Evolutionary conservation across 2,329 filamentous ascomycete genomes (phyloP).

Genomic region (Coleophoma eucalyptorum): DNA sequence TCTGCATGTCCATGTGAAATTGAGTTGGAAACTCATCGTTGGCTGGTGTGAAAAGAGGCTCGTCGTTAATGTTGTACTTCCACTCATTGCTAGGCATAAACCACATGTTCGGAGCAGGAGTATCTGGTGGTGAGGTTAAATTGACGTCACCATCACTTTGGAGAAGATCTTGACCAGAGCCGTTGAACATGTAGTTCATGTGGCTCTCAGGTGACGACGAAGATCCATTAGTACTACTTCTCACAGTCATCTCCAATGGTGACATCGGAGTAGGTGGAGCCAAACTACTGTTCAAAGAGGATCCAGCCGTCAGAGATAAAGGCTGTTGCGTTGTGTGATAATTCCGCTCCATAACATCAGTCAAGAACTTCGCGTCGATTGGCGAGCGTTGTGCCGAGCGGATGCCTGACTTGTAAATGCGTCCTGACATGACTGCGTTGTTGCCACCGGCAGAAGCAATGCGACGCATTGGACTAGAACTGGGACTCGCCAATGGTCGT

Average conservation of each 20-base stretch:
- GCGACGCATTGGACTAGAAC: slow-evolving; percentile 24
- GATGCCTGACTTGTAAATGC: slow-evolving; percentile 23
- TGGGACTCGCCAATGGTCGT: slow-evolving; percentile 19
- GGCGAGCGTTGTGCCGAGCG: slow-evolving; percentile 26
- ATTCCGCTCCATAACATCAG: slow-evolving; percentile 23
- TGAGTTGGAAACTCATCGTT: slow-evolving; percentile 16
- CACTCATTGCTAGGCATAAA: slow-evolving; percentile 18
- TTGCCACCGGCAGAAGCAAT: slow-evolving; percentile 27
- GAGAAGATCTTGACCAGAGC: background rate
- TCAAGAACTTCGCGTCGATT: slow-evolving; percentile 22
- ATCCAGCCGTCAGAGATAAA: slow-evolving; percentile 16
- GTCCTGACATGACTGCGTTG: slow-evolving; percentile 20
- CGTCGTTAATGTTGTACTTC: slow-evolving; percentile 20
- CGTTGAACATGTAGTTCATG: background rate
- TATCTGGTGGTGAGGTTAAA: background rate
- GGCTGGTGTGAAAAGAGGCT: slow-evolving; percentile 23
- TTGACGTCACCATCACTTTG: background rate
- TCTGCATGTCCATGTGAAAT: slow-evolving; percentile 15
- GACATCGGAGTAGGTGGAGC: slow-evolving; percentile 29
- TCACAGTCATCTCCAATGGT: slow-evolving; percentile 20
- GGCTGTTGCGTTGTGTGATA: slow-evolving; percentile 17
- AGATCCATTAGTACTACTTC: slow-evolving; percentile 2
- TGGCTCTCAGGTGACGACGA: slow-evolving; percentile 18
- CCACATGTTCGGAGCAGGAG: slow-evolving; percentile 12
- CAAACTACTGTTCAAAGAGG: slow-evolving; percentile 24